These are phyloP conservation scores for Nakataea oryzae DNA, from an alignment of 2,329 filamentous ascomycete species.

Conservation along the genomic window DNA sequence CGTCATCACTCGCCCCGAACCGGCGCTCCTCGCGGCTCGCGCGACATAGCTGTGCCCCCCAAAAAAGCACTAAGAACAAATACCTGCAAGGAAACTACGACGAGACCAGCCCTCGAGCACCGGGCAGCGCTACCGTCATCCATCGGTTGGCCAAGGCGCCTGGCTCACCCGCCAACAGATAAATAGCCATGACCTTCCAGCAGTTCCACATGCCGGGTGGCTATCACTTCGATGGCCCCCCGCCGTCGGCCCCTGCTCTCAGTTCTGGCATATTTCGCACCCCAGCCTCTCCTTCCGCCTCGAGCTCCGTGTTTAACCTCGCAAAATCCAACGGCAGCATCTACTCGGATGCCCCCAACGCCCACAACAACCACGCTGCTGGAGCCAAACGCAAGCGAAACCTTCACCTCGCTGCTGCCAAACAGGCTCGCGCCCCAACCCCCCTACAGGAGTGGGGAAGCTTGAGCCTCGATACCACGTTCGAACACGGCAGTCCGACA, in stretches of 20 bases:
- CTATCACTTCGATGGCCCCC: conserved; percentile 16
- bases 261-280: conserved; percentile 22
- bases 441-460: conserved; percentile 20
- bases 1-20: background rate
- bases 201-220: conserved; percentile 21
- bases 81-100: background rate
- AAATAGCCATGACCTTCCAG: conserved; percentile 14
- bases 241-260: conserved; percentile 13
- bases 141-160: too few species aligned
- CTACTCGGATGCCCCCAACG: conserved; percentile 20
- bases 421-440: conserved; percentile 19
- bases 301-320: conserved; percentile 15
- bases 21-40: background rate
- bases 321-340: conserved; percentile 25
- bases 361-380: conserved; percentile 14
- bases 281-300: conserved; percentile 16
- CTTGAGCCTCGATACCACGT: conserved; percentile 17
- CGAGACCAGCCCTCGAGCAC: background rate
- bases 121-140: too few species aligned
- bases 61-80: background rate
- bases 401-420: conserved; percentile 16
- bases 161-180: background rate
- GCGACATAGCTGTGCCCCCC: background rate
- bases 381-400: conserved; percentile 35
- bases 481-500: background rate